These are phyloP conservation scores for Endoconidiophora laricicola DNA, from an alignment of 2,329 filamentous ascomycete genomes.

Conservation along the genomic window DNA sequence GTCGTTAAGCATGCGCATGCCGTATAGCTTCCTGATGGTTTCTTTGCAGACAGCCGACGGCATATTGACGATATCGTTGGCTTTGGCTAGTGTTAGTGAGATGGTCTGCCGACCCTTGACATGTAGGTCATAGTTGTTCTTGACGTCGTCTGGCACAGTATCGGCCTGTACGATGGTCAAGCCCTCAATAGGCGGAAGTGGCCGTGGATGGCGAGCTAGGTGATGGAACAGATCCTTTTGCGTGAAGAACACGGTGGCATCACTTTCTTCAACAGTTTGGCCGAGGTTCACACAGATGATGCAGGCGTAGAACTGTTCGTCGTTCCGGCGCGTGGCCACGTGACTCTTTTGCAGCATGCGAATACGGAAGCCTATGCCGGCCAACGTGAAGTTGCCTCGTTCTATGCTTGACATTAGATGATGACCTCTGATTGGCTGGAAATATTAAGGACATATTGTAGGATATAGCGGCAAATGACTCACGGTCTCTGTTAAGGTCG, in stretches of 20 bases:
- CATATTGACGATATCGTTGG: constrained; percentile 23
- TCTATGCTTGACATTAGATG: constrained; percentile 19
- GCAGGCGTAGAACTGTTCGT: constrained; percentile 38
- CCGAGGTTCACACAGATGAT: constrained; percentile 35
- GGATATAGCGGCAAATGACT: constrained; percentile 13
- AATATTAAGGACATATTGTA: neutral
- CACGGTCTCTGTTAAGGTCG: constrained; percentile 33
- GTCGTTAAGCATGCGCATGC: constrained; percentile 29
- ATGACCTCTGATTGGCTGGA: neutral
- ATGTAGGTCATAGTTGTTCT: constrained; percentile 38
- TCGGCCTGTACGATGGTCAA: constrained; percentile 30
- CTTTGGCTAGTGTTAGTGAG: constrained; percentile 27
- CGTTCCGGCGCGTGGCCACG: constrained; percentile 29
- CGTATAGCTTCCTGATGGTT: constrained; percentile 30
- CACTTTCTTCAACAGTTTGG: constrained; percentile 33
- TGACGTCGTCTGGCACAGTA: constrained; percentile 23
- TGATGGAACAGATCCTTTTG: constrained; percentile 36
- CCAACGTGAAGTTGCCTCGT: constrained; percentile 30
- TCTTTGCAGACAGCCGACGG: constrained; percentile 31
- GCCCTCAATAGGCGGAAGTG: constrained; percentile 32
- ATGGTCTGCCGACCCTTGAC: constrained; percentile 25
- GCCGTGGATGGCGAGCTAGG: constrained; percentile 35
- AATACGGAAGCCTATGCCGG: constrained; percentile 32
- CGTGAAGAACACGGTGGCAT: constrained; percentile 40
- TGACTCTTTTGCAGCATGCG: constrained; percentile 41